A percentile compares a stretch with the other conserved stretches of the same genome.
Evolutionary conservation across 2,329 filamentous ascomycete species (phyloP).

Genomic region (Xylariaceae sp.): DNA sequence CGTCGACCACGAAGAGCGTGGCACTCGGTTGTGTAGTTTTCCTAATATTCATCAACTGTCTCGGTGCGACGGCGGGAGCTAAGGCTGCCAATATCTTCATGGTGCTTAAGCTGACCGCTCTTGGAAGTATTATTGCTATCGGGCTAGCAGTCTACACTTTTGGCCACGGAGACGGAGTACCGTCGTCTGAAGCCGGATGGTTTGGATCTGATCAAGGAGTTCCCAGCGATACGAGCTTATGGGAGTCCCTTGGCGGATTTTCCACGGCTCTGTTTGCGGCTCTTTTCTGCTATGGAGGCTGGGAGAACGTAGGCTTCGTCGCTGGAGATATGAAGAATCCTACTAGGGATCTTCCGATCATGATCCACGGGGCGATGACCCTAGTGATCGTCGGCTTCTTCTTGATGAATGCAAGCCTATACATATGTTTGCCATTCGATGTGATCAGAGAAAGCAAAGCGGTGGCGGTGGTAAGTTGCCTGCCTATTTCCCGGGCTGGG

Average conservation of each 20-base stretch:
- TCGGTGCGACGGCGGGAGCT: slow-evolving; percentile 39
- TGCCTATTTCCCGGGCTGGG: slow-evolving; percentile 9
- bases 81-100: slow-evolving; percentile 41
- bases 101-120: slow-evolving; percentile 31
- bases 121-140: slow-evolving; percentile 26
- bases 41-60: slow-evolving; percentile 41
- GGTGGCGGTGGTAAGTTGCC: slow-evolving; percentile 40
- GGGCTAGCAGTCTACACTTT: slow-evolving; percentile 27
- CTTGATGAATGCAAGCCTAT: slow-evolving; percentile 42
- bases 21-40: slow-evolving; percentile 36
- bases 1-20: slow-evolving; percentile 36
- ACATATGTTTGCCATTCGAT: slow-evolving; percentile 40
- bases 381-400: slow-evolving; percentile 41
- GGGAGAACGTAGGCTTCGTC: slow-evolving; percentile 40
- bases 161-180: slow-evolving; percentile 36
- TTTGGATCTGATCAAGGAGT: slow-evolving; percentile 18
- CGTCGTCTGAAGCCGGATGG: slow-evolving; percentile 35
- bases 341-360: slow-evolving; percentile 34
- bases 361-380: slow-evolving; percentile 40
- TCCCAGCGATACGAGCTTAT: slow-evolving; percentile 26
- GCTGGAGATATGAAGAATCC: slow-evolving; percentile 30
- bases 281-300: slow-evolving; percentile 43
- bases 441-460: slow-evolving; percentile 39
- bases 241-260: slow-evolving; percentile 39
- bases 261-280: slow-evolving; percentile 41